Base-by-base conservation (phyloP, 2,329 filamentous ascomycete genomes). In the Colletotrichum spinosum region DNA sequence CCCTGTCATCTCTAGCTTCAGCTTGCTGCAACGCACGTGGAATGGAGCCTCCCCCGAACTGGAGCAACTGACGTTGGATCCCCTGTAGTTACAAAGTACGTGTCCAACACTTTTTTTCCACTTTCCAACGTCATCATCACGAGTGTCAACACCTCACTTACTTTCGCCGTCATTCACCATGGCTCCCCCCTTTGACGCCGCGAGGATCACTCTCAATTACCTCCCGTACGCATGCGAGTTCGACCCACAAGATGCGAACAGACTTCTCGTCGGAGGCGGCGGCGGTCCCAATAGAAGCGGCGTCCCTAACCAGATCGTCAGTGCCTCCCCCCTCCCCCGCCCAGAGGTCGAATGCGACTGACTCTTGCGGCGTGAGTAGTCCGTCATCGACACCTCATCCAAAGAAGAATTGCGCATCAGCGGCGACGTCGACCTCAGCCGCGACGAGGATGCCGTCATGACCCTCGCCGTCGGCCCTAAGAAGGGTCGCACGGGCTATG, bases 171-270 rank as follows among this genome's bases (percentile, higher is more conserved):
- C 25, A 25, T 25, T 48, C 41, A 54, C 15, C 64, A 81, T 81
- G 80, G 72, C 78, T 57, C 72, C 75, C 54, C 72, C 75, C 25
- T 77, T 88, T 68, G 78, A 79, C 59, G 78, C 78, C 65, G 86
- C 90, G 67, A 90, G 88, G 76, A 82, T 88, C 70, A 88, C 88
- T 60, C 86, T 97, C 69, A 87, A 89, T 63, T 97, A 95, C 78
- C 94, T 94, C 53, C 86, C 97, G 65, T 97, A 94, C 77, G 89
- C 91, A 60, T 92, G 93, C 76, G 94, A 94, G 74, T 97, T 97
- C 77, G 93, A 97, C 74, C 92, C 91, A 55, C 86, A 90, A 72
- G 89, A 97, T 80, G 86, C 90, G 65, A 87, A 87, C 68, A 89
- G 90, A 69, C 83, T 97, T 33, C 81, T 97, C 8, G 92, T 97